Base-by-base conservation (phyloP, 2,329 filamentous ascomycete species). In the Diplodia sapinea region DNA sequence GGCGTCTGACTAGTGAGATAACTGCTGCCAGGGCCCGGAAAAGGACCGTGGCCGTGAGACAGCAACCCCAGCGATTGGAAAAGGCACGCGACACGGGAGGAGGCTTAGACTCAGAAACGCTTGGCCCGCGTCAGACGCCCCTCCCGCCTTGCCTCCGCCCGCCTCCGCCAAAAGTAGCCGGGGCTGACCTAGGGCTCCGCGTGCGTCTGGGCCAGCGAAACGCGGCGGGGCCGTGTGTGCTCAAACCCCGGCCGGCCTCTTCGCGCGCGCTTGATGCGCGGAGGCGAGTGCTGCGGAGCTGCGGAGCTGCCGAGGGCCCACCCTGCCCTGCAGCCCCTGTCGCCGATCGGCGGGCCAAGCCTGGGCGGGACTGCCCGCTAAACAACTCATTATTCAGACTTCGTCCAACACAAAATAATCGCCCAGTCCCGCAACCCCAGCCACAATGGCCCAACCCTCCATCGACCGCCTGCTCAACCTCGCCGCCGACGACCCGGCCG, bases 401-500 rank as follows among this genome's bases (percentile, higher is more conserved):
- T 8, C 26, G 8, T 47, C 15, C 40, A 26, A 8, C 8, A 36
- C 1, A 49, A 33, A 61, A 61, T 31, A 29, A 43, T 57, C 4
- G 26, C 56, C 56, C 17, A 29, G 29, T 29, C 55, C 55, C 29
- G 55, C 55, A 43, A 17, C 7, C 7, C 36, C 9, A 33, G 8
- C 66, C 12, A 40, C 68, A 52, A 73, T 76, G 40, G 75, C 80
- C 31, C 52, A 75, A 49, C 74, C 76, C 20, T 77, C 77, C 40
- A 83, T 84, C 71, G 82, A 84, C 70, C 72, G 78, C 33, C 79
- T 85, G 31, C 78, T 85, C 56, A 84, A 83, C 70, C 79, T 85
- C 59, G 94, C 94, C 50, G 92, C 94, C 69, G 94, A 97, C 78
- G 90, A 93, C 74, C 91, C 90, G 63, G 81, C 87, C 51, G 84